Evolutionary conservation across 2,329 filamentous ascomycete species (phyloP).

Genomic region (Ophiostoma sp.): DNA sequence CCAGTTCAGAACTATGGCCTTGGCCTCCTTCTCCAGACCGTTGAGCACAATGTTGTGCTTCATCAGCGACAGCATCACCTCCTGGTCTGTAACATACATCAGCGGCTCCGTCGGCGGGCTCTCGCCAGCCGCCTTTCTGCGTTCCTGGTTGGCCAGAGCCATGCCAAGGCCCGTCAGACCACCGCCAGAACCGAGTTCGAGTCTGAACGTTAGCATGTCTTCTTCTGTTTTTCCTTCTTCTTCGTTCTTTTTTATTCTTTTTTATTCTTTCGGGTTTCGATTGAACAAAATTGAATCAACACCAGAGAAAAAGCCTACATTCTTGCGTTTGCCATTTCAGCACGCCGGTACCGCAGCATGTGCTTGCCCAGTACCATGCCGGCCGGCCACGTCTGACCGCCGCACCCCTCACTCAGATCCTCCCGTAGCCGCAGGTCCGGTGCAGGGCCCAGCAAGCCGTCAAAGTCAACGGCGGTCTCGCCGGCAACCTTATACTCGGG

Average conservation of each 20-base stretch:
- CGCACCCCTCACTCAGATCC: constrained; percentile 81
- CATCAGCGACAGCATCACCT: constrained; percentile 81
- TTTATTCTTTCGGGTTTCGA: too few species aligned
- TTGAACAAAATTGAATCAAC: not conserved
- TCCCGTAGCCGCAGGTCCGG: constrained; percentile 72
- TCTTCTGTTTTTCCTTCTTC: not conserved
- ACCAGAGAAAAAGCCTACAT: constrained; percentile 53
- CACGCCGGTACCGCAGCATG: constrained; percentile 66
- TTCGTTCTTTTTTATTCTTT: too few species aligned
- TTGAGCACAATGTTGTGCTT: constrained; percentile 82
- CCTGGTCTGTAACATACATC: constrained; percentile 81
- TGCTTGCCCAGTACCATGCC: constrained; percentile 85
- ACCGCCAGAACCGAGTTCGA: constrained; percentile 88
- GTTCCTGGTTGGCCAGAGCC: constrained; percentile 45
- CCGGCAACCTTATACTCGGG: constrained; percentile 53
- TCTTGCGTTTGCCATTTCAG: constrained; percentile 58
- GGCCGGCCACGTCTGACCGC: constrained; percentile 90
- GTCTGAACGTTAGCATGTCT: constrained; percentile 43
- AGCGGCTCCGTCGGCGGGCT: constrained; percentile 30
- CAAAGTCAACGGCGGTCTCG: constrained; percentile 57
- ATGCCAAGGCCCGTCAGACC: constrained; percentile 72
- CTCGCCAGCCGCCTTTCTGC: not conserved
- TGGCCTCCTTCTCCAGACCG: constrained; percentile 56
- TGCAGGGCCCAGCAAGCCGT: constrained; percentile 56
- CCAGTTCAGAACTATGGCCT: constrained; percentile 74